Evolutionary conservation across 345 rosid genomes (phyloP).

Genomic region (Diplotaxis tenuifolia): DNA sequence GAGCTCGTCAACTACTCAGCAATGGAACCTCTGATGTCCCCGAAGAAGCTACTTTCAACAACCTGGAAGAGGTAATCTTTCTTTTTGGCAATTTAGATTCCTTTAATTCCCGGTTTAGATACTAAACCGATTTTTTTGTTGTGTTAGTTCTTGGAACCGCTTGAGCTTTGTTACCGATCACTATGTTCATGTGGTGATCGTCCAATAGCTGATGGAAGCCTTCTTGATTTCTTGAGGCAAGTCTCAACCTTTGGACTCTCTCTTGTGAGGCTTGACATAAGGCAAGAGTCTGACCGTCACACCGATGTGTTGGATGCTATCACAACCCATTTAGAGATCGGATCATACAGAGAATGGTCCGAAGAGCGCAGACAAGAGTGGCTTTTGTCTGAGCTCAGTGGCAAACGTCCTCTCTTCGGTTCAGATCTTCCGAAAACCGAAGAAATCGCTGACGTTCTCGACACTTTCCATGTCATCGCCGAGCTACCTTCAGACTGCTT

Average conservation of each 20-base stretch:
- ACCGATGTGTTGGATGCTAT: slow-evolving; percentile 94
- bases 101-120: neutral
- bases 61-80: slow-evolving; percentile 64
- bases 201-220: slow-evolving; percentile 97
- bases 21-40: slow-evolving; percentile 82
- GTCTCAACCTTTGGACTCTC: slow-evolving; percentile 97
- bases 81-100: neutral
- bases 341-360: slow-evolving; percentile 93
- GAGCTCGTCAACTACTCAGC: slow-evolving; percentile 76
- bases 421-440: slow-evolving; percentile 93
- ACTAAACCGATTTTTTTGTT: slow-evolving; percentile 5
- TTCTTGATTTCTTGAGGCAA: slow-evolving; percentile 96
- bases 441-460: slow-evolving; percentile 87
- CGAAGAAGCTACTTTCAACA: slow-evolving; percentile 70
- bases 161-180: slow-evolving; percentile 90
- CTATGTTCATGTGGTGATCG: slow-evolving; percentile 91
- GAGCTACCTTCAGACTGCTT: slow-evolving; percentile 84
- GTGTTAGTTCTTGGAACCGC: slow-evolving; percentile 94
- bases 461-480: slow-evolving; percentile 76
- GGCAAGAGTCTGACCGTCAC: slow-evolving; percentile 98
- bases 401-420: slow-evolving; percentile 95
- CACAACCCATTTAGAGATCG: slow-evolving; percentile 74
- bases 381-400: slow-evolving; percentile 87
- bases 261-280: slow-evolving; percentile 86
- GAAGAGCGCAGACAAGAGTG: slow-evolving; percentile 84